Base-by-base conservation (phyloP, 805 yeast genomes). In the Helenozyma rhizophorensis region DNA sequence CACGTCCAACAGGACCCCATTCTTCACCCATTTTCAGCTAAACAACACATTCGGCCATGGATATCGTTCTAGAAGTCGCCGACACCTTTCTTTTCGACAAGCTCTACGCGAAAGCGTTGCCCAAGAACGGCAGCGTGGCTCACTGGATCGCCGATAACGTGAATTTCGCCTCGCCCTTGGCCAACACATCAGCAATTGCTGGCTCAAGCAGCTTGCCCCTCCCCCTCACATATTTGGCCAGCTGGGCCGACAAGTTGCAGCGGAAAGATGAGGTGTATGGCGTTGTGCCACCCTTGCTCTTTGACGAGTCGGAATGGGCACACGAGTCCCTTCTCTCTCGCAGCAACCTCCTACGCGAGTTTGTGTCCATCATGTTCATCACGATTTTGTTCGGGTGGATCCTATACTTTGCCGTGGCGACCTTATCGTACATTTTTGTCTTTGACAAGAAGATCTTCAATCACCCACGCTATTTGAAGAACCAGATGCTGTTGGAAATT, bases 381-480 rank as follows among this genome's bases (percentile, higher is more conserved):
- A 83, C 88, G 46, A 74, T 87, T 21, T 36, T 90, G 4, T 89
- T 90, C 50, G 98, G 97, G 26, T 80, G 90, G 84, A 23, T 79
- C n/a, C 60, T 90, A 27, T 93, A 93, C 59, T 65, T 88, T 26
- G 46, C 63, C 13, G 81, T 78, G 32, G 97, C 97, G 3, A 68
- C 79, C 11, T 48, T 83, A n/a, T 79, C 95, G 9, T 93, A 84
- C 57, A 46, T 69, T 23, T 77, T 82, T 47, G 78, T 93, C 15
- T 93, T 86, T 56, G 97, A 93, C 61, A 83, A 80, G 54, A 79
- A 80, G 34, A 85, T 87, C 38, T 87, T 90, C 73, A 86, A 90
- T 62, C 98, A 93, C 59, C 98, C 98, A 39, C 76, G 96, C 58
- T 90, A 85, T 60, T 72, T 93, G 61, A 93, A 93, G 58, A 90